Percentiles rank a stretch among this genome's conserved stretches.
phyloP scores from a whole-genome alignment of 1,284 basidiomycete genomes.

The Fomitiporia mediterranea region DNA sequence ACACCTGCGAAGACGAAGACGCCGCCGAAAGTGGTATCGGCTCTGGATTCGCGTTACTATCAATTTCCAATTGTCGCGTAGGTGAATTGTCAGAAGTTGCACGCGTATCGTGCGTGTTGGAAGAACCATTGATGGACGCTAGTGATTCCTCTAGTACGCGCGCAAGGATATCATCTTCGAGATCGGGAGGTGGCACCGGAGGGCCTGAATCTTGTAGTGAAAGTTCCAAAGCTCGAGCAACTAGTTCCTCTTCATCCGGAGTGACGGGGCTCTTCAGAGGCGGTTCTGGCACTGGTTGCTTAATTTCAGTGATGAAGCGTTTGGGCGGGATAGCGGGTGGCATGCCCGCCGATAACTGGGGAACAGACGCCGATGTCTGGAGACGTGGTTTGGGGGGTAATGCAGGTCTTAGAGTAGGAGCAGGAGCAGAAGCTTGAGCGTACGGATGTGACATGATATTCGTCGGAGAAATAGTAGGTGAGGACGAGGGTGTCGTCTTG shows the following conservation, averaged over 20 bases:
- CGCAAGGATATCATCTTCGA: constrained; percentile 15
- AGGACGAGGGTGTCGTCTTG: neutral
- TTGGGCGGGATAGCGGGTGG: constrained; percentile 9
- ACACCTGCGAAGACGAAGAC: neutral
- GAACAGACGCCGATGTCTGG: neutral
- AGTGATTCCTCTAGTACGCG: constrained; percentile 16
- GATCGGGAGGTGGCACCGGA: neutral
- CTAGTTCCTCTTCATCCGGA: constrained; percentile 30
- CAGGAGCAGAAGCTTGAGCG: constrained; percentile 2
- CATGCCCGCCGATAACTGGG: neutral
- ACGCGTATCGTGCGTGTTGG: neutral
- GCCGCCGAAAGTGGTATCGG: neutral
- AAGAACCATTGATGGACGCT: neutral
- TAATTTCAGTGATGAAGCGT: neutral
- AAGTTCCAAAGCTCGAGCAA: constrained; percentile 40
- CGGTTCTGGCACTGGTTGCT: constrained; percentile 3
- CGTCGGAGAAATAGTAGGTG: constrained; percentile 5
- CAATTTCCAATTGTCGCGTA: neutral
- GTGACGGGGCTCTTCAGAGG: neutral
- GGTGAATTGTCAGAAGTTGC: neutral
- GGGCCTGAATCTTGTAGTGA: constrained; percentile 46
- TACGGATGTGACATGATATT: constrained; percentile 3
- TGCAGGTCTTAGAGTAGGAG: constrained; percentile 9
- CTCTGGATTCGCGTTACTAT: neutral
- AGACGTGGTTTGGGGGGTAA: constrained; percentile 16